Percentiles rank a stretch among this genome's conserved stretches.
Conservation (phyloP, 805 yeast genomes). For the Saturnispora zaruensis region DNA sequence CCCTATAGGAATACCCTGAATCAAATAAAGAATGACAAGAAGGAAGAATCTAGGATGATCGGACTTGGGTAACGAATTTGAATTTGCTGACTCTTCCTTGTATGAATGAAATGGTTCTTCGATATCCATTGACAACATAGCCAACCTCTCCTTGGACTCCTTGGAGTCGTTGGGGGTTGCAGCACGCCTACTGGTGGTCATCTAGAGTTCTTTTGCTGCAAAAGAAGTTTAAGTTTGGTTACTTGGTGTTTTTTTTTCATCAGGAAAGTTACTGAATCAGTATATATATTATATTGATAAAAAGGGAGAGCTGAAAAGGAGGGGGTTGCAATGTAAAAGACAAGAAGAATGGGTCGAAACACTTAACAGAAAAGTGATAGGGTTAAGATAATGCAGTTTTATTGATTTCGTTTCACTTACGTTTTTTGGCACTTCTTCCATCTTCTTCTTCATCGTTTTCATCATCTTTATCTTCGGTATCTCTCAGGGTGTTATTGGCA, state of each 20-base stretch:
- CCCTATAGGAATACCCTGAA: slow-evolving; percentile 97
- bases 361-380: neutral
- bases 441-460: slow-evolving; percentile 13
- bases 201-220: neutral
- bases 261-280: neutral
- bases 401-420: neutral
- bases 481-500: neutral
- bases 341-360: neutral
- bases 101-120: slow-evolving; percentile 5
- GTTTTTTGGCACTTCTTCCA: slow-evolving; percentile 1
- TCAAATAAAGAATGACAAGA: slow-evolving; percentile 63
- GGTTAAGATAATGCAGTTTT: neutral
- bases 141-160: neutral
- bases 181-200: slow-evolving; percentile 9
- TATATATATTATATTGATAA: neutral
- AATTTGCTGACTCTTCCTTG: neutral
- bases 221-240: neutral
- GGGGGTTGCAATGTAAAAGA: neutral
- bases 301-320: neutral
- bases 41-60: slow-evolving; percentile 74
- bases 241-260: neutral
- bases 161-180: slow-evolving; percentile 1
- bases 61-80: slow-evolving; percentile 21
- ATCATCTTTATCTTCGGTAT: neutral
- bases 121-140: slow-evolving; percentile 5